These are phyloP conservation scores for Pseudozyma sp. DNA, from an alignment of 1,284 basidiomycete genomes.

Conservation along the genomic window DNA sequence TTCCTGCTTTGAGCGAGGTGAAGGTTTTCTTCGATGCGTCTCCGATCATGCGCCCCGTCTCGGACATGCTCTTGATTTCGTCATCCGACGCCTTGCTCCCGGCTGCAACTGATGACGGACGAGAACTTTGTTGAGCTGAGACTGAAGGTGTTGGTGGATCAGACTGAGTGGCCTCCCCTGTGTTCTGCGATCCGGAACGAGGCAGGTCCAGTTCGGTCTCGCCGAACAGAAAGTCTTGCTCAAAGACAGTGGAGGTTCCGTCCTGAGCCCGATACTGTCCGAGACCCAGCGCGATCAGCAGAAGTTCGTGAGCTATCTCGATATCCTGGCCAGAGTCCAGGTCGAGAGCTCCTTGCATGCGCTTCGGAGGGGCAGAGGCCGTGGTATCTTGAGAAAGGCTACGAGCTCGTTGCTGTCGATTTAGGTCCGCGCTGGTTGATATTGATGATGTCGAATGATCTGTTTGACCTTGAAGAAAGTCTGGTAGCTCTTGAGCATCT, in stretches of 20 bases:
- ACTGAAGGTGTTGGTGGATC: too few relatives aligned
- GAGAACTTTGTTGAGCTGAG: too few relatives aligned
- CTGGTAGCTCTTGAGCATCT: constrained; percentile 51
- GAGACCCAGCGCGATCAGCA: constrained; percentile 58
- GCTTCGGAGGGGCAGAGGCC: constrained; percentile 15
- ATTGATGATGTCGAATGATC: not conserved
- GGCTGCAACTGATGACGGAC: not conserved
- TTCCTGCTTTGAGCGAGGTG: constrained; percentile 38
- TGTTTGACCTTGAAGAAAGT: constrained; percentile 17
- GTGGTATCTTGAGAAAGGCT: constrained; percentile 17
- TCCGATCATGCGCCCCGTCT: constrained; percentile 27
- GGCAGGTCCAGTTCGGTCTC: constrained; percentile 38
- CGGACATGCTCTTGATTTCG: constrained; percentile 17
- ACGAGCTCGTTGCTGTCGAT: constrained; percentile 19
- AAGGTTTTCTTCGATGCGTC: constrained; percentile 43
- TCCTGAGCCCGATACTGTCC: constrained; percentile 61
- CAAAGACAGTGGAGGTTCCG: constrained; percentile 55
- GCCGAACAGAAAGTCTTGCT: constrained; percentile 59
- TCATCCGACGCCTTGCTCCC: constrained; percentile 10
- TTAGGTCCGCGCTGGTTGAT: constrained; percentile 7
- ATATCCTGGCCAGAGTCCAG: constrained; percentile 37
- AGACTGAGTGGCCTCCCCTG: not conserved
- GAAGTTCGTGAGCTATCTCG: constrained; percentile 56
- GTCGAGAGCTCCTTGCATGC: constrained; percentile 43
- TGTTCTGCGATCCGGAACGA: constrained; percentile 2